These are phyloP conservation scores for Ogataea zsoltii DNA, from an alignment of 805 yeast species.

Conservation along the genomic window DNA sequence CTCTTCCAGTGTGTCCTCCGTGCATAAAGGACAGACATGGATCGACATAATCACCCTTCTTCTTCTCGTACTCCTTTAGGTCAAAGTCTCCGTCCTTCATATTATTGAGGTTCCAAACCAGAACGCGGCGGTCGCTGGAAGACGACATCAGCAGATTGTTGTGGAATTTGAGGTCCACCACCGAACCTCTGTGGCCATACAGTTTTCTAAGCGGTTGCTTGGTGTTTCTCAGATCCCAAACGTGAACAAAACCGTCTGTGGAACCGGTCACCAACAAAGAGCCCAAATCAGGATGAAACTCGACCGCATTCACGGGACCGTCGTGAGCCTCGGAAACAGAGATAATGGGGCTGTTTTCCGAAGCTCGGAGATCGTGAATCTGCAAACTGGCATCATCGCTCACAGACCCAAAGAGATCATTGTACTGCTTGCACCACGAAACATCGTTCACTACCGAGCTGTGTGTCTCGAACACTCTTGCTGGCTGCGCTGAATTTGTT, in stretches of 20 bases:
- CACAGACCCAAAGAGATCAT: slow-evolving; percentile 62
- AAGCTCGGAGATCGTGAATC: slow-evolving; percentile 56
- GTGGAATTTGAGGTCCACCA: slow-evolving; percentile 56
- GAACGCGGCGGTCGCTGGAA: slow-evolving; percentile 65
- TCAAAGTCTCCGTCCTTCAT: slow-evolving; percentile 57
- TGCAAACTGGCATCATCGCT: slow-evolving; percentile 67
- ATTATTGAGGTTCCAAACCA: slow-evolving; percentile 71
- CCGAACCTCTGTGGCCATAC: slow-evolving; percentile 62
- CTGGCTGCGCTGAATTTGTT: slow-evolving; percentile 38
- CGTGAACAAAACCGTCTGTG: slow-evolving; percentile 67
- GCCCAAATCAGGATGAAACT: slow-evolving; percentile 58
- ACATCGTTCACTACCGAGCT: slow-evolving; percentile 65
- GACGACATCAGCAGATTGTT: slow-evolving; percentile 54
- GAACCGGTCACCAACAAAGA: slow-evolving; percentile 74
- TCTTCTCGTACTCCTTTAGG: slow-evolving; percentile 53
- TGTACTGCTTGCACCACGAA: slow-evolving; percentile 50
- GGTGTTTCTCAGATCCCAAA: slow-evolving; percentile 75
- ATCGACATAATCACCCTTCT: slow-evolving; percentile 57
- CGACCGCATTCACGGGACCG: slow-evolving; percentile 67
- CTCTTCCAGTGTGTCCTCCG: slow-evolving; percentile 79
- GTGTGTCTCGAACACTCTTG: slow-evolving; percentile 51
- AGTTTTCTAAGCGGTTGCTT: slow-evolving; percentile 59
- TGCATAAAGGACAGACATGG: slow-evolving; percentile 80
- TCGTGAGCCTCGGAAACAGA: slow-evolving; percentile 49
- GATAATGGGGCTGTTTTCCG: slow-evolving; percentile 41